Conservation (phyloP, 805 yeast genomes). For the Nakazawaea siamensis region DNA sequence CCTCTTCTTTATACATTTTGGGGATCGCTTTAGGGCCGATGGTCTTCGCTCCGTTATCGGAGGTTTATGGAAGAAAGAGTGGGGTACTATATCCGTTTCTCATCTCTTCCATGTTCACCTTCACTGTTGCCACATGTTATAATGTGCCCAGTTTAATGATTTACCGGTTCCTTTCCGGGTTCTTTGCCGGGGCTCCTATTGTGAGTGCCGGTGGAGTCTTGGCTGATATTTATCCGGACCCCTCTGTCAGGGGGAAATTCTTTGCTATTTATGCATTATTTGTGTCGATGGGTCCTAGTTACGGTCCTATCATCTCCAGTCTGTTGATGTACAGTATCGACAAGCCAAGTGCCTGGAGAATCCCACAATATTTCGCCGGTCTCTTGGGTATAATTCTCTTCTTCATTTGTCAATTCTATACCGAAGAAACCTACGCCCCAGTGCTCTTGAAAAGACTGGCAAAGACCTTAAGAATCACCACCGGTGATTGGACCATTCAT, state of each 20-base stretch:
- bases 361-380: slow-evolving; percentile 70
- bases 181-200: slow-evolving; percentile 82
- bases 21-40: slow-evolving; percentile 96
- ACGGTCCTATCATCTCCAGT: slow-evolving; percentile 74
- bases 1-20: slow-evolving; percentile 74
- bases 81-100: slow-evolving; percentile 50
- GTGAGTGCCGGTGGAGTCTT: slow-evolving; percentile 82
- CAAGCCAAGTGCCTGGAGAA: slow-evolving; percentile 92
- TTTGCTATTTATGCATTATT: slow-evolving; percentile 62
- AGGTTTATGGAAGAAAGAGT: slow-evolving; percentile 61
- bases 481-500: slow-evolving; percentile 77
- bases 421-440: slow-evolving; percentile 68
- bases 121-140: slow-evolving; percentile 73
- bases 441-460: slow-evolving; percentile 59
- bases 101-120: slow-evolving; percentile 50
- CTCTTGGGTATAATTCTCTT: slow-evolving; percentile 42
- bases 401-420: slow-evolving; percentile 31
- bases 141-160: slow-evolving; percentile 71
- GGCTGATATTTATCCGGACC: slow-evolving; percentile 73
- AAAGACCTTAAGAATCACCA: slow-evolving; percentile 46
- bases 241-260: slow-evolving; percentile 65
- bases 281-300: slow-evolving; percentile 71
- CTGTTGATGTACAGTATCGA: slow-evolving; percentile 49
- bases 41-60: slow-evolving; percentile 86
- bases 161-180: slow-evolving; percentile 74